Conservation (phyloP, 768 basidiomycete species). For the Boletellus ananas region DNA sequence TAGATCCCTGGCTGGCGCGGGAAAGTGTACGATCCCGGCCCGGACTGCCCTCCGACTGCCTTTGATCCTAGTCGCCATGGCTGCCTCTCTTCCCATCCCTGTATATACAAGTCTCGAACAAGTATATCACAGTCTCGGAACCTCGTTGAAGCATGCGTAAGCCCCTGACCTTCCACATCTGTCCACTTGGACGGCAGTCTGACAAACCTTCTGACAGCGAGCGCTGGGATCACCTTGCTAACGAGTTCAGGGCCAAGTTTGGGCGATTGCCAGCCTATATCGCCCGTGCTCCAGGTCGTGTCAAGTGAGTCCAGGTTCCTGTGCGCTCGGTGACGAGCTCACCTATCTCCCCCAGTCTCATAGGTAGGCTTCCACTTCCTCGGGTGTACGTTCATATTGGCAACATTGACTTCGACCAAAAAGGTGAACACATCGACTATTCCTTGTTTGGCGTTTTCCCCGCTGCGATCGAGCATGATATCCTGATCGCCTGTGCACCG, state of each 20-base stretch:
- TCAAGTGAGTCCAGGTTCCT: slow-evolving; percentile 50
- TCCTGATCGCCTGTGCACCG: slow-evolving; percentile 73
- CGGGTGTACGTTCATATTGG: not conserved
- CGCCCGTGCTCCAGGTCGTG: slow-evolving; percentile 73
- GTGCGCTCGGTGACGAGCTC: not conserved
- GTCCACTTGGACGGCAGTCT: not conserved
- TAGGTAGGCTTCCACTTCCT: slow-evolving; percentile 25
- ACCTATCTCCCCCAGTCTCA: slow-evolving; percentile 24
- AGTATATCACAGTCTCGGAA: slow-evolving; percentile 50
- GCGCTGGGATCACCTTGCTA: slow-evolving; percentile 59
- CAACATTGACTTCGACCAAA: not conserved
- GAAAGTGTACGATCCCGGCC: too few relatives aligned
- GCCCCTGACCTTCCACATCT: slow-evolving; percentile 2
- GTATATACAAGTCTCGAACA: slow-evolving; percentile 55
- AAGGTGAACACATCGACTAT: slow-evolving; percentile 85
- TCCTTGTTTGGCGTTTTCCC: slow-evolving; percentile 81
- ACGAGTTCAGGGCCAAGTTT: slow-evolving; percentile 61
- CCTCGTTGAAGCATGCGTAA: slow-evolving; percentile 51
- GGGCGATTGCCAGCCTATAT: slow-evolving; percentile 67
- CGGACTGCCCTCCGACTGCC: too few relatives aligned
- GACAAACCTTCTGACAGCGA: slow-evolving; percentile 24
- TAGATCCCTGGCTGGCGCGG: too few relatives aligned
- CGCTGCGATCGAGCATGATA: slow-evolving; percentile 79
- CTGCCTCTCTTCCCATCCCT: slow-evolving; percentile 56
- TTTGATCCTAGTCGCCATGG: slow-evolving; percentile 33